Evolutionary conservation across 345 rosid species (phyloP), one percentile per base, ranked within the genome.

Genomic region (Pistacia vera): DNA sequence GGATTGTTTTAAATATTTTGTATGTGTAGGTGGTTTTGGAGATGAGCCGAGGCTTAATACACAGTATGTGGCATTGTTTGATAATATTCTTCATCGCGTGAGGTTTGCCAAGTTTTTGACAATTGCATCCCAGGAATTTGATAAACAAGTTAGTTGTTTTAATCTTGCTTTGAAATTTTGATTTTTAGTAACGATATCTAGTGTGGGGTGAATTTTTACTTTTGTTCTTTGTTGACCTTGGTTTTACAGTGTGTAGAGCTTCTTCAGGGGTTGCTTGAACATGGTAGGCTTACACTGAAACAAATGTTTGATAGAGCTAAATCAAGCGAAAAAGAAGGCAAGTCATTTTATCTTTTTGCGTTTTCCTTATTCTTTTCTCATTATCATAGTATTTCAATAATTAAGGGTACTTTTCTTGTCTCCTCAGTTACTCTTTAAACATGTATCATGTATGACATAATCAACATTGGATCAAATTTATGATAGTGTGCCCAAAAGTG

Each of bases 271-370:
- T 86, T 95, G 85, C 90, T 95, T 76, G 80, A 85, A 66, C 93
- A 95, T 73, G 98, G 97, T 71, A 88, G 98, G 86, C 97, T 93
- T 71, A 83, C 97, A 52, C 68, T 90, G 81, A 86, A 87, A 56
- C 95, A 93, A 78, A 88, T 93, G 75, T 73, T 83, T 76, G 95
- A 93, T 68, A 82, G 91, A 81, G 90, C 85, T 54, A 83, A 75
- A 70, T 68, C 81, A 8, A 71, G 44, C 74, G 59, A 44, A 69
- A 79, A 76, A 58, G 85, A 79, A 84, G 93, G 93, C 78, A 76
- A 87, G 85, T 83, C 36, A 41, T 71, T 38, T 7, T 71, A 20
- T 71, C 18, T 44, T 73, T 73, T 59, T 4, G 17, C 36, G 10
- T 64, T 16, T 20, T 46, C 49, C n/a, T 12, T 48, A 56, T 63